These are phyloP conservation scores for Peniophora sp. DNA, from an alignment of 1,284 basidiomycete genomes.

Conservation along the genomic window DNA sequence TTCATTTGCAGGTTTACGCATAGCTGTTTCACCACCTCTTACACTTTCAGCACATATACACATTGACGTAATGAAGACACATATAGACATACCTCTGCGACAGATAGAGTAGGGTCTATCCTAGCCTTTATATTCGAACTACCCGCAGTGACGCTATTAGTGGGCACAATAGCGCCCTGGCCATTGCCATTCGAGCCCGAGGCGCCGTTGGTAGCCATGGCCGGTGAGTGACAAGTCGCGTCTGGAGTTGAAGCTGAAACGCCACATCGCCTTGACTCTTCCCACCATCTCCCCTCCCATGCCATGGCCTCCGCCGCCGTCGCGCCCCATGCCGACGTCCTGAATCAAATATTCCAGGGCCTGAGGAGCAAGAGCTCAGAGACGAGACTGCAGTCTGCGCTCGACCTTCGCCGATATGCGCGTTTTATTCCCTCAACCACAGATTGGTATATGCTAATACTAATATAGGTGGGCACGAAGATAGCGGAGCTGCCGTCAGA, in stretches of 20 bases:
- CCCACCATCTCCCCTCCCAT: background rate
- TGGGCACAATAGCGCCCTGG: constrained; percentile 53
- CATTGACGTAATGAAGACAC: too few species aligned
- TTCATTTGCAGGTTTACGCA: constrained; percentile 77
- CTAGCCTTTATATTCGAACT: constrained; percentile 67
- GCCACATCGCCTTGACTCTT: background rate
- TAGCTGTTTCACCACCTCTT: constrained; percentile 59
- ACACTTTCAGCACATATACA: too few species aligned
- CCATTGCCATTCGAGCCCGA: constrained; percentile 18
- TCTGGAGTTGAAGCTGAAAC: background rate
- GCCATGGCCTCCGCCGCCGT: constrained; percentile 51
- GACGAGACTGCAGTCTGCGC: constrained; percentile 53
- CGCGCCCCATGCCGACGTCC: constrained; percentile 48
- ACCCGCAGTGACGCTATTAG: constrained; percentile 71
- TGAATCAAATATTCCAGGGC: constrained; percentile 57
- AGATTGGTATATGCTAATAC: constrained; percentile 1
- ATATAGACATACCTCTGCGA: constrained; percentile 40
- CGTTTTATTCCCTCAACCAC: constrained; percentile 20
- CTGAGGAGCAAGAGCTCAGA: constrained; percentile 59
- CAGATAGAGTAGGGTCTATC: constrained; percentile 72
- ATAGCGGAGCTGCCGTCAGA: constrained; percentile 74
- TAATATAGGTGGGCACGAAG: constrained; percentile 53
- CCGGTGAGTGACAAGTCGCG: too few species aligned
- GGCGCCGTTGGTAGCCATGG: constrained; percentile 30
- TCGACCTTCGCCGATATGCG: constrained; percentile 67